Evolutionary conservation across 2,329 filamentous ascomycete genomes (phyloP).

Genomic region (Fusarium sp.): DNA sequence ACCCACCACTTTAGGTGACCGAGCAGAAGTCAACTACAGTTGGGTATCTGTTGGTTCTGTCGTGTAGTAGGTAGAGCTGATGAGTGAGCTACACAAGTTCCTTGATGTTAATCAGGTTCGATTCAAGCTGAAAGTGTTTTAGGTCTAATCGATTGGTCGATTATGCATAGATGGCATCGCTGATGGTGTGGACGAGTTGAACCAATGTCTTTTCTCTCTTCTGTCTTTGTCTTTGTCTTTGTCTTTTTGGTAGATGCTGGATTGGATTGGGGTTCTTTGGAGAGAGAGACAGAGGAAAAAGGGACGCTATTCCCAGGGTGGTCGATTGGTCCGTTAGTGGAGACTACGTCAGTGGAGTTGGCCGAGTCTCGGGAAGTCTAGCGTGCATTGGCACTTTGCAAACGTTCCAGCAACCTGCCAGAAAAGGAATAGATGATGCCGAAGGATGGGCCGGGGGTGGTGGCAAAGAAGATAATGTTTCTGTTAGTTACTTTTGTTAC

Average conservation of each 20-base stretch:
- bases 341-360: slow-evolving; percentile 27
- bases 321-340: slow-evolving; percentile 30
- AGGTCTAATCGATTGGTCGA: neutral
- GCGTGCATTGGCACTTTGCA: slow-evolving; percentile 29
- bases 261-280: neutral
- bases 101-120: neutral
- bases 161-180: neutral
- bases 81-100: slow-evolving; percentile 25
- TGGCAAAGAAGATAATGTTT: slow-evolving; percentile 14
- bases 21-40: neutral
- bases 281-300: too few species aligned
- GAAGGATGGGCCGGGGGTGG: slow-evolving; percentile 41
- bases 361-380: slow-evolving; percentile 19
- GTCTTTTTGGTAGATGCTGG: too few species aligned
- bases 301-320: slow-evolving; percentile 9
- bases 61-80: too few species aligned
- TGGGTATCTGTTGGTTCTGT: neutral
- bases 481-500: too few species aligned
- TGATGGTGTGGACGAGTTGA: slow-evolving; percentile 9
- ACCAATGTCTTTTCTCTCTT: neutral
- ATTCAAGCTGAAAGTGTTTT: neutral
- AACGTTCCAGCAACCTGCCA: slow-evolving; percentile 49
- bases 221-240: neutral
- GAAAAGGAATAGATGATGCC: slow-evolving; percentile 41
- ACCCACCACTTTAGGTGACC: slow-evolving; percentile 4